phyloP scores from a whole-genome alignment of 106 monocot genomes.

The Platanthera zijinensis region DNA sequence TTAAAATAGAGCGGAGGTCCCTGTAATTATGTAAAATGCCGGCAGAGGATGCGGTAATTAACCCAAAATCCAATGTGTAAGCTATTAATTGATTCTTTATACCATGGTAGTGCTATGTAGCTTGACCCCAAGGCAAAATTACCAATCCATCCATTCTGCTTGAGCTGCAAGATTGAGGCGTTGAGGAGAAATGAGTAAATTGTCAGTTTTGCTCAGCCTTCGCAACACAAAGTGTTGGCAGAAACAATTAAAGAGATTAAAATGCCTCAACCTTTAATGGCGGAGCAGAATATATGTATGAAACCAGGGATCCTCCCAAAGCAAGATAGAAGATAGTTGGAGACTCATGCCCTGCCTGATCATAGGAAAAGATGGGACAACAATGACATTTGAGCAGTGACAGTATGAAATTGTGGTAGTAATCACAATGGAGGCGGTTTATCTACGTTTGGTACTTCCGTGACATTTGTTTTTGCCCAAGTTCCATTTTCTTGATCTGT shows the following conservation, averaged over 20 bases:
- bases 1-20: too few relatives aligned
- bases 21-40: too few relatives aligned
- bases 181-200: neutral
- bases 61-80: neutral
- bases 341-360: slow-evolving; percentile 73
- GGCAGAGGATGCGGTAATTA: too few relatives aligned
- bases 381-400: too few relatives aligned
- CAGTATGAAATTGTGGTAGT: too few relatives aligned
- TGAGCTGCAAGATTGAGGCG: slow-evolving; percentile 48
- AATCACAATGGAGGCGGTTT: too few relatives aligned
- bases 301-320: slow-evolving; percentile 83
- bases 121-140: slow-evolving; percentile 78
- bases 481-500: too few relatives aligned
- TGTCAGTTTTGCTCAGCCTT: neutral
- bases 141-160: slow-evolving; percentile 97
- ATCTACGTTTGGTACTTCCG: too few relatives aligned
- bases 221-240: neutral
- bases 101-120: slow-evolving; percentile 97
- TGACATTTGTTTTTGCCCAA: too few relatives aligned
- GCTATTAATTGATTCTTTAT: slow-evolving; percentile 6
- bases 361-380: slow-evolving; percentile 19
- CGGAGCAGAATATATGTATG: slow-evolving; percentile 98
- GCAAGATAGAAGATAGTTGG: slow-evolving; percentile 90
- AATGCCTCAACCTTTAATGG: slow-evolving; percentile 64
- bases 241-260: neutral